Evolutionary conservation across 305 asterid species (phyloP), one percentile per base, ranked within the genome.

Genomic region (Petunia hybrid): DNA sequence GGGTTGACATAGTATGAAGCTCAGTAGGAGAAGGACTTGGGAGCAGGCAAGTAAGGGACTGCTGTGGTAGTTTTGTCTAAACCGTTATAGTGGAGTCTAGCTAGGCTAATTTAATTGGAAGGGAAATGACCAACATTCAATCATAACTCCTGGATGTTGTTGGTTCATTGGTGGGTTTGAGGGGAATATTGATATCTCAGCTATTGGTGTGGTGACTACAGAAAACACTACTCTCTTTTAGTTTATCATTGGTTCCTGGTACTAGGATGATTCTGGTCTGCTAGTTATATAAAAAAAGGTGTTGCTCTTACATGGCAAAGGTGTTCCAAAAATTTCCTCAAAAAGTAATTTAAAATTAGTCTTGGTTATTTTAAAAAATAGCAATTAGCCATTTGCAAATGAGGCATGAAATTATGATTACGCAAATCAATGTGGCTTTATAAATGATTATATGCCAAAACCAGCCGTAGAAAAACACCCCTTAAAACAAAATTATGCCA

Each of bases 171-270:
- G 12, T 8, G 35, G 42, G 43, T 46, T 71, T 71, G 12, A 71
- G 77, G 77, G 61, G 10, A 71, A 2, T 22, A 12, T 42, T 71
- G 31, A 42, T 63, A 63, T 63, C 39, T 0, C 42, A 3, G 43
- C 16, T 35, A 63, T 9, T 61, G 43, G n/a, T 36, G 68, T 63
- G 69, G 69, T 36, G 68, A 9, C 42, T 1, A 70, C 41, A 22
- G 59, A 45, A 70, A 9, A 45, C 41, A 70, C 9, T 69, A 70
- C 41, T 14, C 9, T 16, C 75, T 68, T 68, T 68, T 68, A 8
- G 56, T 68, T n/a, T 68, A 68, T 22, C 41, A 16, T 69, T 69
- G 76, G 16, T 69, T 22, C 76, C n/a, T 71, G 43, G 43, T 71
- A 46, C 61, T 12, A 31, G 35, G 64, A 16, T 59, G 41, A 22